Evolutionary conservation across 1,284 basidiomycete species (phyloP).

Genomic region (Salmacisia buchloeana): DNA sequence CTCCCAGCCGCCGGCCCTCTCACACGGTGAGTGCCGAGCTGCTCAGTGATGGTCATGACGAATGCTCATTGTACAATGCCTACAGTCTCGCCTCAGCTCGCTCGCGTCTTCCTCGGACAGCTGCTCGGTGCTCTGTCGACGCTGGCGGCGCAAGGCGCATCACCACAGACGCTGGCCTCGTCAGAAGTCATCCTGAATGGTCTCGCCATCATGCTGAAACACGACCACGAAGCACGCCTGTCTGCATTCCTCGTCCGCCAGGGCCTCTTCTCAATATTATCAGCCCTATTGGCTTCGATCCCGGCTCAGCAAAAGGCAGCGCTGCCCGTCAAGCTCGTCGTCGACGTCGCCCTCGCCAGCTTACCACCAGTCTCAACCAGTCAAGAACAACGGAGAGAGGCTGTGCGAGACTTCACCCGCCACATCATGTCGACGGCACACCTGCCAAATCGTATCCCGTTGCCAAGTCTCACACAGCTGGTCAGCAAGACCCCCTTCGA

Average conservation of each 20-base stretch:
- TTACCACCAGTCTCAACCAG: not conserved
- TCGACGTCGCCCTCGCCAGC: not conserved
- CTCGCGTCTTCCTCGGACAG: not conserved
- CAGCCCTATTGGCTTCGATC: not conserved
- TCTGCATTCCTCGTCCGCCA: too few relatives aligned
- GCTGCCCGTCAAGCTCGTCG: not conserved
- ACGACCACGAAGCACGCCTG: not conserved
- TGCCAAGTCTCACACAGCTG: not conserved
- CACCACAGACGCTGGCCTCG: not conserved
- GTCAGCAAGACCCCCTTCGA: not conserved
- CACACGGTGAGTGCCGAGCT: not conserved
- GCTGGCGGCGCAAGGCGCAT: not conserved
- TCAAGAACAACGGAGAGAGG: not conserved
- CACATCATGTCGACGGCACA: not conserved
- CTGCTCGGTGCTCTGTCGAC: not conserved
- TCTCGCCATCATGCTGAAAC: not conserved
- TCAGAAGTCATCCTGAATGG: not conserved
- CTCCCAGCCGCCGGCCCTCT: not conserved
- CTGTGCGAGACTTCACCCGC: not conserved
- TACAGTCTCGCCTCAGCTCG: not conserved
- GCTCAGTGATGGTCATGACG: too few relatives aligned
- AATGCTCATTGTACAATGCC: not conserved
- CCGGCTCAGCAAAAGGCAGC: not conserved
- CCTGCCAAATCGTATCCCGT: conserved; percentile 3
- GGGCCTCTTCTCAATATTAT: too few relatives aligned